Evolutionary conservation across 2,329 filamentous ascomycete species (phyloP).

Genomic region (Alternaria ventricosa): DNA sequence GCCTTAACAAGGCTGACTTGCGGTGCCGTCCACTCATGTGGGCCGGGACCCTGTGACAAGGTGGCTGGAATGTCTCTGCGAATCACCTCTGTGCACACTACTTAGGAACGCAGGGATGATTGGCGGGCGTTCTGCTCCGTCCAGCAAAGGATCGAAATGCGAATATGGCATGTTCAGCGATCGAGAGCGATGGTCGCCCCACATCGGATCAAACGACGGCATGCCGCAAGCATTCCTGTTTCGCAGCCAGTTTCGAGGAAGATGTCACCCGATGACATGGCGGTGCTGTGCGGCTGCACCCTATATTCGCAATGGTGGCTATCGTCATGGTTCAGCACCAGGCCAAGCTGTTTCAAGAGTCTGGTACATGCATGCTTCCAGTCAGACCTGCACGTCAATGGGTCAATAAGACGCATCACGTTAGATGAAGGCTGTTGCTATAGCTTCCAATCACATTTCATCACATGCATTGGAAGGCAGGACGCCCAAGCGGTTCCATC

Average conservation of each 20-base stretch:
- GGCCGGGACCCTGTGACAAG: slow-evolving; percentile 7
- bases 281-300: slow-evolving; percentile 8
- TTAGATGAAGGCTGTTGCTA: slow-evolving; percentile 15
- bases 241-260: neutral
- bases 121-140: slow-evolving; percentile 10
- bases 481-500: slow-evolving; percentile 30
- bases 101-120: slow-evolving; percentile 6
- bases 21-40: slow-evolving; percentile 15
- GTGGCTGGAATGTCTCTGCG: slow-evolving; percentile 1
- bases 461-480: slow-evolving; percentile 5
- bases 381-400: slow-evolving; percentile 15
- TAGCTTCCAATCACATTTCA: slow-evolving; percentile 3
- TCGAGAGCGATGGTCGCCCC: slow-evolving; percentile 10
- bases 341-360: slow-evolving; percentile 13
- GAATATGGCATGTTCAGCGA: slow-evolving; percentile 15
- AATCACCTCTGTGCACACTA: slow-evolving; percentile 4
- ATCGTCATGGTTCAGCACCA: neutral
- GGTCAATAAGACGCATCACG: slow-evolving; percentile 12
- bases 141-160: slow-evolving; percentile 2
- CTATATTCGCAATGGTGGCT: slow-evolving; percentile 3
- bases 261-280: slow-evolving; percentile 6
- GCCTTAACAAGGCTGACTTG: slow-evolving; percentile 44
- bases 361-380: slow-evolving; percentile 11
- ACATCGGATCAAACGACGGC: neutral
- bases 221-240: neutral